Evolutionary conservation across 2,329 filamentous ascomycete genomes (phyloP).

Genomic region (Apiospora rasikravindrae): DNA sequence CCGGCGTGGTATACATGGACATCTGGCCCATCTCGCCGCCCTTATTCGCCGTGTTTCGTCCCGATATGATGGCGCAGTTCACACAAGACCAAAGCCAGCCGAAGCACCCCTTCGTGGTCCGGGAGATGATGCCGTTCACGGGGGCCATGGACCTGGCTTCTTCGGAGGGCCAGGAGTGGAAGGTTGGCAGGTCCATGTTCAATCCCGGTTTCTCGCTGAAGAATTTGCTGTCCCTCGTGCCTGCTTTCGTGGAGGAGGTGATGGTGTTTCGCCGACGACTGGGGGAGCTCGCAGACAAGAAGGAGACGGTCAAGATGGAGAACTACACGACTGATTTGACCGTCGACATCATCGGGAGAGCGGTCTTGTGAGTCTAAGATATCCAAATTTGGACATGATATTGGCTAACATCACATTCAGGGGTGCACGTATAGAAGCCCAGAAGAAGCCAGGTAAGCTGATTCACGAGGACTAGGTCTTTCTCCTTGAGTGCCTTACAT

Average conservation of each 20-base stretch:
- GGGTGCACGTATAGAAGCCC: constrained; percentile 30
- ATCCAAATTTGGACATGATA: constrained; percentile 30
- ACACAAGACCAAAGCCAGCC: constrained; percentile 38
- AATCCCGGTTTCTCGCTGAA: constrained; percentile 41
- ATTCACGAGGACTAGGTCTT: too few species aligned
- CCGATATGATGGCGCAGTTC: constrained; percentile 43
- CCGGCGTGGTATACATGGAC: constrained; percentile 43
- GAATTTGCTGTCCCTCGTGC: constrained; percentile 39
- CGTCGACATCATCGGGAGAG: constrained; percentile 32
- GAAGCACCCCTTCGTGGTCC: constrained; percentile 34
- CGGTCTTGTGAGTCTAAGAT: constrained; percentile 23
- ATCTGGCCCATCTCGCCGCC: constrained; percentile 43
- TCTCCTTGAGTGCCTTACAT: constrained; percentile 7
- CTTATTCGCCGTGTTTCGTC: constrained; percentile 36
- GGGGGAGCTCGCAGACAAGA: constrained; percentile 19
- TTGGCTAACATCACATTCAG: neutral
- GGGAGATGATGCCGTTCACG: constrained; percentile 33
- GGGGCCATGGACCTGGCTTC: constrained; percentile 38
- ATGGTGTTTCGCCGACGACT: constrained; percentile 29
- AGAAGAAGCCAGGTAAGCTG: constrained; percentile 22
- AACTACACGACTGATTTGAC: constrained; percentile 30
- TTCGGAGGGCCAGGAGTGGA: constrained; percentile 38
- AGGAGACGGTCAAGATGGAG: constrained; percentile 31
- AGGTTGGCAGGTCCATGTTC: constrained; percentile 36
- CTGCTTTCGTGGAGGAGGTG: constrained; percentile 34